Base-by-base conservation (phyloP, 2,329 filamentous ascomycete species). In the Fusarium sp. region DNA sequence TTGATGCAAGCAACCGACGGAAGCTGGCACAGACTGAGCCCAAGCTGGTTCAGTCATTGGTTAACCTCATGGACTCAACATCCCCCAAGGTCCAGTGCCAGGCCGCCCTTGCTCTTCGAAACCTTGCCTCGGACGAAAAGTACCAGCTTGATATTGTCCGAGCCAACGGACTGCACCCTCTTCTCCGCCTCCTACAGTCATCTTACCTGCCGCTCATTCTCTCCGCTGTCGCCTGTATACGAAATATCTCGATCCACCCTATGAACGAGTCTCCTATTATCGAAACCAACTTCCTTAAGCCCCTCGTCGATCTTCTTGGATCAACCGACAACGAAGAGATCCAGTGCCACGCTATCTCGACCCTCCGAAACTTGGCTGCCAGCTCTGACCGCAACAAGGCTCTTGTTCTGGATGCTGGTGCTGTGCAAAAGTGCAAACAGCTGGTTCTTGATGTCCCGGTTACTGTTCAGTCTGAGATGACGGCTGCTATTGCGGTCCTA, bases 241-340 rank as follows among this genome's bases (percentile, higher is more conserved):
- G 96, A 74, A 99, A 99, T 79, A 99, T 99, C 72, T 98, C 95
- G 62, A 99, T 99, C 72, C 96, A 99, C 78, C 96, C 96, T 16
- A 85, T 95, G 77, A 99, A 99, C 81, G 96, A 99, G 81, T 97
- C 95, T 10, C 96, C 96, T 0, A 99, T 99, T 71, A 99, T 99
- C 76, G 96, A 99, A 76, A 95, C 95, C 40, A 96, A 95, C 63
- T 99, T 99, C 80, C 82, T 99, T 65, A 94, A 93, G 78, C 96
- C 96, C 0, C 82, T 99, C 60, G 96, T 99, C 23, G 94, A 98
- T 72, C 86, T 99, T 1, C 87, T 99, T 7, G 95, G 96, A 56
- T 96, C 93, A 9, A 97, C 94, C 0, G 95, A 98, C 74, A 97
- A 97, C 77, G 96, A 99, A 80, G 96, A 99, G 78, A 99, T 99